Evolutionary conservation across 805 yeast genomes (phyloP).

Genomic region (Ogataea pignaliae): DNA sequence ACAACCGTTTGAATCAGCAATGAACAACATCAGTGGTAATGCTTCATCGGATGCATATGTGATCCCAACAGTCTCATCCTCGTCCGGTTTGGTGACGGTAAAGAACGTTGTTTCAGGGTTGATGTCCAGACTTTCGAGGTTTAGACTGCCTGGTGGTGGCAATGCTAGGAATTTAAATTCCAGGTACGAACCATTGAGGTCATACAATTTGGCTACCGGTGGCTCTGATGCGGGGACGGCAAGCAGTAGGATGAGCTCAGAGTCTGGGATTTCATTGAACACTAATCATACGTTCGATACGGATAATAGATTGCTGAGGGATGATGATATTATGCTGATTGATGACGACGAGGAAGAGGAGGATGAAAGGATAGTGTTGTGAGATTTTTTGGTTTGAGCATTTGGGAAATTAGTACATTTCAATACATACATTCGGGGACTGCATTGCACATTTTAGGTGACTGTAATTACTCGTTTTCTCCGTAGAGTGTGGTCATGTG

Average conservation of each 20-base stretch:
- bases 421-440: too few species aligned
- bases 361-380: conserved; percentile 3
- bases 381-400: too few species aligned
- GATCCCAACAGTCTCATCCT: neutral
- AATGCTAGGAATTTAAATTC: neutral
- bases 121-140: conserved; percentile 2
- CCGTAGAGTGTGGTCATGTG: too few species aligned
- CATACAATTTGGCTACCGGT: conserved; percentile 17
- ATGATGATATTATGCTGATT: conserved; percentile 25
- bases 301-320: conserved; percentile 26
- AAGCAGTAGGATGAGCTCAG: conserved; percentile 16
- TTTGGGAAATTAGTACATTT: too few species aligned
- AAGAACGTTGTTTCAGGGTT: neutral
- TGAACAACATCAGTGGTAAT: neutral
- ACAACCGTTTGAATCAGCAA: too few species aligned
- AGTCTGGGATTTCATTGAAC: conserved; percentile 22
- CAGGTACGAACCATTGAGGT: conserved; percentile 18
- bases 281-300: conserved; percentile 24
- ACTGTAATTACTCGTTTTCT: too few species aligned
- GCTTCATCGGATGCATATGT: neutral
- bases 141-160: neutral
- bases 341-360: conserved; percentile 23
- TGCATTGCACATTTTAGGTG: too few species aligned
- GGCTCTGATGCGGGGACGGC: conserved; percentile 5
- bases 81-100: neutral